Conservation (phyloP, 1,284 basidiomycete species). For the Coniferiporia weirii region DNA sequence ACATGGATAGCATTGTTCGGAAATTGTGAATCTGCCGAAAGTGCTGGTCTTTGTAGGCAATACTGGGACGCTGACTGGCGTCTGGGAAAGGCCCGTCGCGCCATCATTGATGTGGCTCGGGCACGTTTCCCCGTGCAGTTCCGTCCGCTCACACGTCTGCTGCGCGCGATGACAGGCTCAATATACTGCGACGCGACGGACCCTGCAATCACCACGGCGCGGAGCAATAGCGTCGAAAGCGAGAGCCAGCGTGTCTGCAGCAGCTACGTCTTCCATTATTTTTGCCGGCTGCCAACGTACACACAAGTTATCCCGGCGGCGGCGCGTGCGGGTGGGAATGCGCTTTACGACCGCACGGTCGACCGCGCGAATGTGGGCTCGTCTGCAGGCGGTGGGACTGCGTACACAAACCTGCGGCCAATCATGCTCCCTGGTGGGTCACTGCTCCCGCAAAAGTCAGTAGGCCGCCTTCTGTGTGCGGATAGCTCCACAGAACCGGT, state of each 20-base stretch:
- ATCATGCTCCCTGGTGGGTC: slow-evolving; percentile 75
- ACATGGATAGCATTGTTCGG: slow-evolving; percentile 81
- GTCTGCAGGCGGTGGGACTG: slow-evolving; percentile 44
- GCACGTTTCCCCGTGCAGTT: slow-evolving; percentile 79
- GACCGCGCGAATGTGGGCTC: slow-evolving; percentile 46
- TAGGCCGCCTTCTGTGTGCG: slow-evolving; percentile 66
- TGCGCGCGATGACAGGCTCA: slow-evolving; percentile 68
- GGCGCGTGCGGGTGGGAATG: slow-evolving; percentile 54
- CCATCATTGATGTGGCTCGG: slow-evolving; percentile 74
- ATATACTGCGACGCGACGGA: slow-evolving; percentile 68
- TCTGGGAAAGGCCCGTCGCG: slow-evolving; percentile 55
- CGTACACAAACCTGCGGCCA: slow-evolving; percentile 61
- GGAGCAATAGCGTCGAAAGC: slow-evolving; percentile 31
- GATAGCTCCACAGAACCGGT: slow-evolving; percentile 63
- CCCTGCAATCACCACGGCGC: slow-evolving; percentile 44
- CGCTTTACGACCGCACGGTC: slow-evolving; percentile 63
- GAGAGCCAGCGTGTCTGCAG: slow-evolving; percentile 44
- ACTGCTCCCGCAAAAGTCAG: slow-evolving; percentile 57
- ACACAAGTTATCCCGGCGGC: slow-evolving; percentile 66
- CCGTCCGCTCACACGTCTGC: slow-evolving; percentile 64
- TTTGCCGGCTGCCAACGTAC: slow-evolving; percentile 68
- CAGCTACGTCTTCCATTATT: slow-evolving; percentile 67
- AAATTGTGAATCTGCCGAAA: slow-evolving; percentile 62
- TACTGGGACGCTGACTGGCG: slow-evolving; percentile 73
- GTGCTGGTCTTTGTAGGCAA: slow-evolving; percentile 70